Conservation (phyloP, 352 stramenopile species). For the Phytophthora hibernalis region DNA sequence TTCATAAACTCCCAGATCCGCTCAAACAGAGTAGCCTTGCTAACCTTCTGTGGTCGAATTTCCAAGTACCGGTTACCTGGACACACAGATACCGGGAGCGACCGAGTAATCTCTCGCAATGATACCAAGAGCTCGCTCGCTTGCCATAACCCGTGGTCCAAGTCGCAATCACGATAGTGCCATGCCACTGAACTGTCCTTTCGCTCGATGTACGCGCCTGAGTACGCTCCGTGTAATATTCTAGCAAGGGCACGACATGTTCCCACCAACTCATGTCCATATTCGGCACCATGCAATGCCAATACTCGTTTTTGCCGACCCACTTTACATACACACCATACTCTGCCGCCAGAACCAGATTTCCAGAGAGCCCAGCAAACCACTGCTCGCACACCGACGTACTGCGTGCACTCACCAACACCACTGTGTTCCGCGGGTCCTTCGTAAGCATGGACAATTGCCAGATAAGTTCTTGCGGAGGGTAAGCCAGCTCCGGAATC, state of each 20-base stretch:
- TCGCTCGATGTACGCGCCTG: conserved; percentile 82
- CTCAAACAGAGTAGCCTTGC: conserved; percentile 82
- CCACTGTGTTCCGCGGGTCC: conserved; percentile 77
- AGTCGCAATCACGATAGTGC: conserved; percentile 91
- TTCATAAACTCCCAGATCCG: conserved; percentile 90
- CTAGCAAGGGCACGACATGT: conserved; percentile 75
- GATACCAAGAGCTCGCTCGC: conserved; percentile 89
- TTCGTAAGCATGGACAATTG: conserved; percentile 86
- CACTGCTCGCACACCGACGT: conserved; percentile 81
- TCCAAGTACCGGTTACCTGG: conserved; percentile 81
- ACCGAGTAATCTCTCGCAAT: conserved; percentile 75
- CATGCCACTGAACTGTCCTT: conserved; percentile 90
- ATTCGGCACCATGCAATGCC: conserved; percentile 84
- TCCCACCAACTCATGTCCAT: conserved; percentile 86
- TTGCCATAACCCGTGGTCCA: conserved; percentile 90
- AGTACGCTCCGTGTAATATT: conserved; percentile 88
- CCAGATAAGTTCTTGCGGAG: conserved; percentile 84
- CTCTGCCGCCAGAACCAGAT: conserved; percentile 76
- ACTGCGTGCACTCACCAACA: conserved; percentile 76
- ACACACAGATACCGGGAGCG: conserved; percentile 75
- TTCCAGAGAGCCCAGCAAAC: conserved; percentile 71
- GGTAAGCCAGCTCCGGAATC: conserved; percentile 89
- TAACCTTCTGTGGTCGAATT: conserved; percentile 82
- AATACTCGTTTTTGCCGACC: conserved; percentile 63
- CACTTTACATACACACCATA: conserved; percentile 87